phyloP scores from a whole-genome alignment of 1,139 yeast species.

The Yamadazyma trypodendri region DNA sequence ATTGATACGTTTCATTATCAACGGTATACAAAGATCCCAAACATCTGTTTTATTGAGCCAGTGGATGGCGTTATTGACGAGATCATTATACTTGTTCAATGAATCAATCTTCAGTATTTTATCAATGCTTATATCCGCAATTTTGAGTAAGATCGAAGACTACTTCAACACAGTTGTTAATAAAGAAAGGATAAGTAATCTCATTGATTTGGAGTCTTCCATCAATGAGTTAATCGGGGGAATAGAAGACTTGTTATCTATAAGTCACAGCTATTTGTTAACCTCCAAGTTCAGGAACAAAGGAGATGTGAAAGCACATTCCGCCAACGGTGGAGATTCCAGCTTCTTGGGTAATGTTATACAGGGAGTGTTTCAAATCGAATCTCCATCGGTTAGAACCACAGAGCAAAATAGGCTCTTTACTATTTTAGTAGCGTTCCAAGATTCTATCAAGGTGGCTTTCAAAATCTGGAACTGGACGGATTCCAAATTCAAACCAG shows the following conservation, averaged over 20 bases:
- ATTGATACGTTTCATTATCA: conserved; percentile 34
- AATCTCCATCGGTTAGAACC: conserved; percentile 58
- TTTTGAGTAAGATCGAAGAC: conserved; percentile 45
- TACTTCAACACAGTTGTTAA: conserved; percentile 28
- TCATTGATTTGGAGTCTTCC: conserved; percentile 41
- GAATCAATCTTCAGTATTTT: conserved; percentile 53
- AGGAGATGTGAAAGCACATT: conserved; percentile 15
- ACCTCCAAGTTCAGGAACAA: conserved; percentile 29
- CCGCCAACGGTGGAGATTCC: conserved; percentile 31
- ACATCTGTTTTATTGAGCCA: conserved; percentile 43
- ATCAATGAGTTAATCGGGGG: conserved; percentile 61
- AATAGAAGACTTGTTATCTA: conserved; percentile 58
- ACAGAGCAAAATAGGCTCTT: conserved; percentile 55
- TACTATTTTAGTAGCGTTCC: conserved; percentile 61
- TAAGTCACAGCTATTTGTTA: conserved; percentile 58
- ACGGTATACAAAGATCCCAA: conserved; percentile 35
- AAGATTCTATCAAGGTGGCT: conserved; percentile 54
- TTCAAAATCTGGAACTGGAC: conserved; percentile 77
- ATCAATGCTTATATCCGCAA: conserved; percentile 46
- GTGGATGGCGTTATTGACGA: conserved; percentile 47
- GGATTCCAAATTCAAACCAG: conserved; percentile 42
- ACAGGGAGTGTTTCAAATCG: conserved; percentile 85
- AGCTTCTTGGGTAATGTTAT: conserved; percentile 70
- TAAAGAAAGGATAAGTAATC: conserved; percentile 18
- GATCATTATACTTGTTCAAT: conserved; percentile 46